Percentiles rank a stretch among this genome's conserved stretches.
Conservation (phyloP, 495 filamentous ascomycete species). For the Hyphodiscus hymeniophilus region DNA sequence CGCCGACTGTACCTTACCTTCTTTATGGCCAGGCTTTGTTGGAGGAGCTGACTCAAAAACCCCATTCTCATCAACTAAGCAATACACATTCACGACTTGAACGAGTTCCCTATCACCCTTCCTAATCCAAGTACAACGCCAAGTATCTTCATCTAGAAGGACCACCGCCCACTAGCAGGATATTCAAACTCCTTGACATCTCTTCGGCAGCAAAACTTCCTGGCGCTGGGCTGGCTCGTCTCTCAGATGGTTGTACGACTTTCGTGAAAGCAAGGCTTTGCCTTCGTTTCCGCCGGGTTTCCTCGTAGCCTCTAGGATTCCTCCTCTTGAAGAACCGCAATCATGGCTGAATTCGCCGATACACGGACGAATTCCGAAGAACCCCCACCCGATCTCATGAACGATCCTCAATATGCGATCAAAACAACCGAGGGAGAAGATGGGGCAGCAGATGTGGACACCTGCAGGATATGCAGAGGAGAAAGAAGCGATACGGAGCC, state of each 20-base stretch:
- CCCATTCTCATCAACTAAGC: no score
- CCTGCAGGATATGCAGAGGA: slow-evolving; percentile 90
- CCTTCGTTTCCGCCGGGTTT: slow-evolving; percentile 3
- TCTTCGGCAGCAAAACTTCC: slow-evolving; percentile 1
- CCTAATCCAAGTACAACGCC: no score
- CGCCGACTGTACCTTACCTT: no score
- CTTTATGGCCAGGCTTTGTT: not conserved
- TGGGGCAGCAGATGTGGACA: slow-evolving; percentile 51
- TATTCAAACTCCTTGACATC: not conserved
- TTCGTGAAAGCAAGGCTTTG: slow-evolving; percentile 15
- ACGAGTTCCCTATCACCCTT: not conserved
- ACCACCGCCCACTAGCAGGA: not conserved
- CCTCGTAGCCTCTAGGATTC: not conserved
- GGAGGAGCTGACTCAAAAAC: not conserved
- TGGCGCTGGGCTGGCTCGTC: not conserved
- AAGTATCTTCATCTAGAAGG: no score
- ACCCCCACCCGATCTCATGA: slow-evolving; percentile 50
- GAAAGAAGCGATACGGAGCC: slow-evolving; percentile 80
- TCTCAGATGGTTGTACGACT: slow-evolving; percentile 17
- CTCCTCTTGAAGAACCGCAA: not conserved
- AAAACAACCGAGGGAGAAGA: slow-evolving; percentile 21
- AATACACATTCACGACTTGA: no score
- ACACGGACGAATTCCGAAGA: not conserved
- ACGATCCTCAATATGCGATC: slow-evolving; percentile 48
- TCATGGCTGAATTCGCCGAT: slow-evolving; percentile 12